Evolutionary conservation across 768 basidiomycete genomes (phyloP).

Genomic region (Hypsizygus marmoreus): DNA sequence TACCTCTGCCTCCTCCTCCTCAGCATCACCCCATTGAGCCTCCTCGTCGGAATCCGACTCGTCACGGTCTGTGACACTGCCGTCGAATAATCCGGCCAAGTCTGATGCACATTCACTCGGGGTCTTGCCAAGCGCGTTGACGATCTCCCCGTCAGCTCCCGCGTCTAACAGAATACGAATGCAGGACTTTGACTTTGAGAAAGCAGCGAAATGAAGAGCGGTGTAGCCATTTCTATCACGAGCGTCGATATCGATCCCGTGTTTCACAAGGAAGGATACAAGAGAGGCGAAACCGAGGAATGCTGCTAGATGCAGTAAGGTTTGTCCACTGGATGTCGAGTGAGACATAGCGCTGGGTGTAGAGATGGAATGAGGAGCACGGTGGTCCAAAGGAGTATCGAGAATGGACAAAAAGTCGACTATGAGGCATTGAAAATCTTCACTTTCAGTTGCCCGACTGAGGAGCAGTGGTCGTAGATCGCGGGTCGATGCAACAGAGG

Average conservation of each 20-base stretch:
- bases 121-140: slow-evolving; percentile 70
- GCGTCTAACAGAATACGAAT: slow-evolving; percentile 68
- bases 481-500: slow-evolving; percentile 42
- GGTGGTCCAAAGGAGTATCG: slow-evolving; percentile 57
- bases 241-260: slow-evolving; percentile 75
- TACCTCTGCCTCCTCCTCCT: slow-evolving; percentile 63
- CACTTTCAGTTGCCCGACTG: slow-evolving; percentile 51
- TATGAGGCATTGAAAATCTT: slow-evolving; percentile 74
- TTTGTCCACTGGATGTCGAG: slow-evolving; percentile 74
- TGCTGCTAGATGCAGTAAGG: slow-evolving; percentile 83
- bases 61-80: slow-evolving; percentile 27
- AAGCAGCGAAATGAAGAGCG: slow-evolving; percentile 82
- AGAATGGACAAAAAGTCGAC: slow-evolving; percentile 81
- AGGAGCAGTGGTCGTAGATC: slow-evolving; percentile 62
- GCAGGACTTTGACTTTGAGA: slow-evolving; percentile 65
- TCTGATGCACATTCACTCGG: slow-evolving; percentile 57
- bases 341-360: slow-evolving; percentile 66
- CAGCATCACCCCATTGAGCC: slow-evolving; percentile 67
- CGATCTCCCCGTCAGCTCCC: slow-evolving; percentile 79
- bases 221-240: slow-evolving; percentile 92
- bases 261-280: slow-evolving; percentile 68
- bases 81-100: slow-evolving; percentile 36
- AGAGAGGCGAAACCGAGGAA: slow-evolving; percentile 78
- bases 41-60: slow-evolving; percentile 43
- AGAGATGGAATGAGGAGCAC: slow-evolving; percentile 43